Percentiles rank a stretch among this genome's conserved stretches.
These are phyloP conservation scores for Mycena metata DNA, from an alignment of 768 basidiomycete genomes.

Conservation along the genomic window DNA sequence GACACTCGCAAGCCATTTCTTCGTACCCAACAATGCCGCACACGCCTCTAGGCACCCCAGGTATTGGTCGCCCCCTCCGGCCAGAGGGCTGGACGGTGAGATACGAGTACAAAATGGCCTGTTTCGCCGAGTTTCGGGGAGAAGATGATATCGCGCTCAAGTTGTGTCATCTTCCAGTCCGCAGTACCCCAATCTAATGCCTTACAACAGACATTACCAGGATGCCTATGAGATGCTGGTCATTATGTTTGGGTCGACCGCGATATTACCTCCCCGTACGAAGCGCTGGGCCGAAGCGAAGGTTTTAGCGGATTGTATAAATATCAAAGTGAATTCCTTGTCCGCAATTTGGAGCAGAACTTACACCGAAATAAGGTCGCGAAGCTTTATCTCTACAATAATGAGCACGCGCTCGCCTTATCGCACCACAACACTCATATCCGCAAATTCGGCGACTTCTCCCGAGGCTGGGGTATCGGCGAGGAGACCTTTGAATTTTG, in stretches of 20 bases:
- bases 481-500: conserved; percentile 98
- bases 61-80: conserved; percentile 71
- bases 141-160: conserved; percentile 94
- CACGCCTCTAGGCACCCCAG: conserved; percentile 58
- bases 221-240: conserved; percentile 89
- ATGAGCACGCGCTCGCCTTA: conserved; percentile 84
- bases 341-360: background rate
- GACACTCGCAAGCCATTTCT: conserved; percentile 74
- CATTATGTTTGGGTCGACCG: conserved; percentile 91
- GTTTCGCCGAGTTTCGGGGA: conserved; percentile 94
- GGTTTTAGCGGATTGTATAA: conserved; percentile 94
- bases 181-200: conserved; percentile 28
- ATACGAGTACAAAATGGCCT: conserved; percentile 98
- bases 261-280: conserved; percentile 89
- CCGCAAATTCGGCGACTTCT: conserved; percentile 87
- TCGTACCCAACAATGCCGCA: conserved; percentile 65
- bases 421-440: conserved; percentile 90
- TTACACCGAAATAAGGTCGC: conserved; percentile 68
- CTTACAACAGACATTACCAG: conserved; percentile 85
- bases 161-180: conserved; percentile 59
- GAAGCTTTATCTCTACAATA: conserved; percentile 93
- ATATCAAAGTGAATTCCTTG: conserved; percentile 75
- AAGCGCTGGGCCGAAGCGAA: conserved; percentile 99
- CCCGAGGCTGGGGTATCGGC: conserved; percentile 94
- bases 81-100: conserved; percentile 95